These are phyloP conservation scores for Tetracladium marchalianum DNA, from an alignment of 495 filamentous ascomycete species.

Conservation along the genomic window DNA sequence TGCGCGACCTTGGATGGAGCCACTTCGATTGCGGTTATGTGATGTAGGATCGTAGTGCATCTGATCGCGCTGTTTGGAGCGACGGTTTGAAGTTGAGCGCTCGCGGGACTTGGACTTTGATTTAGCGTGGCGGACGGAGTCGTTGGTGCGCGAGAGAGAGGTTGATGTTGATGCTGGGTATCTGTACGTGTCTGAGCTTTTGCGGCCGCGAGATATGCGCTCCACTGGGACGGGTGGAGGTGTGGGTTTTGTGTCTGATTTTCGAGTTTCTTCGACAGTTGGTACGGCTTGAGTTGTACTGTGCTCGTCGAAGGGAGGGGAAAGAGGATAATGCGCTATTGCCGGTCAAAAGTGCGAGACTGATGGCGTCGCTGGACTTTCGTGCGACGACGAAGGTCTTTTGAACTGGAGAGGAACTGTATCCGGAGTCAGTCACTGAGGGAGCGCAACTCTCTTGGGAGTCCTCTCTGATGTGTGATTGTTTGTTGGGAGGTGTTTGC, in stretches of 20 bases:
- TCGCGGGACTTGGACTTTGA: not conserved
- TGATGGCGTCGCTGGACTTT: too few relatives aligned
- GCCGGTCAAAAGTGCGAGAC: too few relatives aligned
- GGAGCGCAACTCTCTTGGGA: too few relatives aligned
- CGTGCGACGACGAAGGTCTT: too few relatives aligned
- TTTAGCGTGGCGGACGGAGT: constrained; percentile 4
- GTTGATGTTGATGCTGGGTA: too few relatives aligned
- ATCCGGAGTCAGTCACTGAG: too few relatives aligned
- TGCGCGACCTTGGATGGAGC: constrained; percentile 11
- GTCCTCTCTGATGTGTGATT: too few relatives aligned
- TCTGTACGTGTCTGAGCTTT: too few relatives aligned
- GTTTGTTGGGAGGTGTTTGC: too few relatives aligned
- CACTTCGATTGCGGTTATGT: constrained; percentile 4
- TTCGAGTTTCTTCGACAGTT: constrained; percentile 3
- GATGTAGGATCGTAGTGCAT: constrained; percentile 11
- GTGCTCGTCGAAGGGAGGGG: not conserved
- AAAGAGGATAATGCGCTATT: constrained; percentile 4
- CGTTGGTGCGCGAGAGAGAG: constrained; percentile 2
- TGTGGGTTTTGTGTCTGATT: not conserved
- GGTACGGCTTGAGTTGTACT: not conserved
- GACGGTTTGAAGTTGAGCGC: not conserved
- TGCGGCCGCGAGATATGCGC: not conserved
- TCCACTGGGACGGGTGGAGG: not conserved
- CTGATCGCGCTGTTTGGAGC: constrained; percentile 7
- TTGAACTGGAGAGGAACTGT: too few relatives aligned